Evolutionary conservation across 148 eudicot species (phyloP).

Genomic region (Arctostaphylos glauca): DNA sequence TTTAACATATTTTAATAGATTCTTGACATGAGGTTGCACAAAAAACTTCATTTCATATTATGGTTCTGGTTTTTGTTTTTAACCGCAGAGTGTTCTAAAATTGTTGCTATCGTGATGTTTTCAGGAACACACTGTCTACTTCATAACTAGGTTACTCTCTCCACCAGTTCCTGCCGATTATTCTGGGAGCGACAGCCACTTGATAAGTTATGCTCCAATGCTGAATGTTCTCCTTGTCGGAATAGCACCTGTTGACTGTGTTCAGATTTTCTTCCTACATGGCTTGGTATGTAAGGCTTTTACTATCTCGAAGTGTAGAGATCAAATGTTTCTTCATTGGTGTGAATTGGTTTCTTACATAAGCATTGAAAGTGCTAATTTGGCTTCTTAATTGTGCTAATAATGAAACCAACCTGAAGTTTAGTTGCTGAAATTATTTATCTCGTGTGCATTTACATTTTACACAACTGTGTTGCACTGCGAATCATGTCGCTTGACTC

Average conservation of each 20-base stretch:
- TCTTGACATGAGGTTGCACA: neutral
- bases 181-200: conserved; percentile 61
- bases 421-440: neutral
- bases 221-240: conserved; percentile 83
- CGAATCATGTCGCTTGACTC: neutral
- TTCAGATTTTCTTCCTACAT: conserved; percentile 90
- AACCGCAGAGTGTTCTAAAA: neutral
- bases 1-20: neutral
- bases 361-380: conserved; percentile 2
- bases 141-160: conserved; percentile 77
- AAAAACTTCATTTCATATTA: neutral
- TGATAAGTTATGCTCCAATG: conserved; percentile 79
- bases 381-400: neutral
- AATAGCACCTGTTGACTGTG: conserved; percentile 82
- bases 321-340: neutral
- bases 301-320: neutral
- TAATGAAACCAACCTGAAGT: neutral
- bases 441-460: neutral
- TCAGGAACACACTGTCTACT: conserved; percentile 85
- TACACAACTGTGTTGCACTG: neutral
- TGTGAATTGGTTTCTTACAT: neutral
- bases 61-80: neutral
- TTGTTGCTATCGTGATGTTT: conserved; percentile 15
- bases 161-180: conserved; percentile 66
- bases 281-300: conserved; percentile 67